Percentiles rank a stretch among this genome's conserved stretches.
Evolutionary conservation across 345 rosid genomes (phyloP).

Genomic region (Sisymbrium irio): DNA sequence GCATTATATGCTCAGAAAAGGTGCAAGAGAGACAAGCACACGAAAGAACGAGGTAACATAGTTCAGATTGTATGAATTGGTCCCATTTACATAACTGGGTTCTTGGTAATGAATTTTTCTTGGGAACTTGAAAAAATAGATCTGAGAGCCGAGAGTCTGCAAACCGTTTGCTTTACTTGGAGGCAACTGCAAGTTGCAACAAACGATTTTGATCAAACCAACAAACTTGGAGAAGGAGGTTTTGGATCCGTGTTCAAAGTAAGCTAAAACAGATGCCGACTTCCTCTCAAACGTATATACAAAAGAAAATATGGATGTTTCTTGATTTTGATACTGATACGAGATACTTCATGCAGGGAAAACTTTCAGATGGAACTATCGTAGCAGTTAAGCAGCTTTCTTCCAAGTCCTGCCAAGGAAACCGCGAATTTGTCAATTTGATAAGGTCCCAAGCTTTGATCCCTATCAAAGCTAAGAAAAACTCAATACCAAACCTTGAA

Average conservation of each 20-base stretch:
- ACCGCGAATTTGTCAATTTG: slow-evolving; percentile 43
- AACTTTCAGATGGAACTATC: slow-evolving; percentile 20
- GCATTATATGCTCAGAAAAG: not conserved
- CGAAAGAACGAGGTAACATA: not conserved
- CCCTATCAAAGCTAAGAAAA: too few relatives aligned
- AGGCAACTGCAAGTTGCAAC: slow-evolving; percentile 32
- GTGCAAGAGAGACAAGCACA: not conserved
- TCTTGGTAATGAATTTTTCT: not conserved
- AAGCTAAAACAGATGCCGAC: not conserved
- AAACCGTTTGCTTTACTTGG: slow-evolving; percentile 20
- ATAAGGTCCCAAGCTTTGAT: too few relatives aligned
- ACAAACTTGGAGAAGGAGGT: slow-evolving; percentile 36
- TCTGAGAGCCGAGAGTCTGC: not conserved
- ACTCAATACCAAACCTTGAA: too few relatives aligned
- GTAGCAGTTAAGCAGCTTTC: slow-evolving; percentile 47
- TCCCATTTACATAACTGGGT: not conserved
- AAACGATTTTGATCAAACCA: slow-evolving; percentile 19
- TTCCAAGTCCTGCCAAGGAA: slow-evolving; percentile 43
- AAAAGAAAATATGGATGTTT: not conserved
- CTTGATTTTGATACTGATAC: not conserved
- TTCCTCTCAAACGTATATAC: not conserved
- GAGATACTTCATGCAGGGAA: not conserved
- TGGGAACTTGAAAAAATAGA: not conserved
- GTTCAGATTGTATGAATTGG: not conserved
- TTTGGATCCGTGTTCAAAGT: slow-evolving; percentile 33